Evolutionary conservation across 495 filamentous ascomycete genomes (phyloP).

Genomic region (Corynascus novoguineensis): DNA sequence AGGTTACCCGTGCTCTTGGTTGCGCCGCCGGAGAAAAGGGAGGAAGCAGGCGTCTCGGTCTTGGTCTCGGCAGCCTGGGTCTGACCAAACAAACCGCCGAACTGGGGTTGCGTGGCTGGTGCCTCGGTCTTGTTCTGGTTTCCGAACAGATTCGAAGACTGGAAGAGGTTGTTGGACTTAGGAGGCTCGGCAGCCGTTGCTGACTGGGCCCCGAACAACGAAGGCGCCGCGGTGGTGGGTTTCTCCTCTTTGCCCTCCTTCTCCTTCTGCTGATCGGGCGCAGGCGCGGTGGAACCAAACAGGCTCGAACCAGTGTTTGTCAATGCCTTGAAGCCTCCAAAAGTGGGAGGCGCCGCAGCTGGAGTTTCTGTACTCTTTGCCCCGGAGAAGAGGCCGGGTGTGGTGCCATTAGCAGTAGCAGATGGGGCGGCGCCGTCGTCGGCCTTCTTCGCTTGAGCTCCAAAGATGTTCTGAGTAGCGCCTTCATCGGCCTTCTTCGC

Average conservation of each 20-base stretch:
- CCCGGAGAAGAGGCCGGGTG: conserved; percentile 11
- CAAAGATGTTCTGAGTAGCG: conserved; percentile 18
- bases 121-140: conserved; percentile 26
- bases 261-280: conserved; percentile 21
- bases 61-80: conserved; percentile 20
- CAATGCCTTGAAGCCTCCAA: conserved; percentile 20
- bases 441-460: conserved; percentile 17
- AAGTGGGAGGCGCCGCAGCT: conserved; percentile 21
- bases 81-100: conserved; percentile 30
- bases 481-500: conserved; percentile 22
- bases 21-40: conserved; percentile 27
- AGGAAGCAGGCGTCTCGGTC: conserved; percentile 17
- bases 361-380: conserved; percentile 21
- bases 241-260: conserved; percentile 19
- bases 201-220: conserved; percentile 22
- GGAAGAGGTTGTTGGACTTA: conserved; percentile 30
- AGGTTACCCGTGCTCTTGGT: conserved; percentile 23
- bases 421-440: conserved; percentile 17
- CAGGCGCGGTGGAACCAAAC: conserved; percentile 18
- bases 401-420: conserved; percentile 13
- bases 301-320: conserved; percentile 12
- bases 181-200: conserved; percentile 20
- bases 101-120: conserved; percentile 19
- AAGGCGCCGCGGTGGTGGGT: conserved; percentile 13
- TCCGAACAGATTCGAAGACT: conserved; percentile 44